Percentiles rank a stretch among this genome's conserved stretches.
Conservation (phyloP, 2,329 filamentous ascomycete species). For the Penicillium sp. region DNA sequence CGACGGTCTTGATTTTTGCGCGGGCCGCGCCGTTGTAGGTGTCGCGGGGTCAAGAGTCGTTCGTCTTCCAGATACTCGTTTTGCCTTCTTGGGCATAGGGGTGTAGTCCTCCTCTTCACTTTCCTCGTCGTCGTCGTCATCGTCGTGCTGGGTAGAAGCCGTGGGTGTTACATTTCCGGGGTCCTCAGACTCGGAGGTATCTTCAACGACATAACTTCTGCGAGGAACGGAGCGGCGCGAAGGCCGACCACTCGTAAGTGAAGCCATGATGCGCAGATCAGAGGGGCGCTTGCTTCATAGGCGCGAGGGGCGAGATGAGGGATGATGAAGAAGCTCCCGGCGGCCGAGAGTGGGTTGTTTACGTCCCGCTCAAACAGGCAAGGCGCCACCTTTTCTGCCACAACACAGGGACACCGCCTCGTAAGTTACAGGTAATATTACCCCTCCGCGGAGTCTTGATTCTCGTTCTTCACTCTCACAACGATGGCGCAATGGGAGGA, state of each 20-base stretch:
- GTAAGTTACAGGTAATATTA: slow-evolving; percentile 19
- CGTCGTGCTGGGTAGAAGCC: slow-evolving; percentile 43
- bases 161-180: slow-evolving; percentile 45
- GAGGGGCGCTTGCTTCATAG: slow-evolving; percentile 24
- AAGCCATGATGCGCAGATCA: slow-evolving; percentile 32
- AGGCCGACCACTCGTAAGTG: slow-evolving; percentile 46
- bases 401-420: slow-evolving; percentile 30
- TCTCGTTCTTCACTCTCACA: slow-evolving; percentile 5
- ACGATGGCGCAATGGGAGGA: slow-evolving; percentile 50
- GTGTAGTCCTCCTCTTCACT: slow-evolving; percentile 78
- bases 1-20: slow-evolving; percentile 40
- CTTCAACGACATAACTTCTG: slow-evolving; percentile 69
- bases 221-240: slow-evolving; percentile 58
- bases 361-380: slow-evolving; percentile 33
- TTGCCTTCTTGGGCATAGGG: slow-evolving; percentile 59
- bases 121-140: slow-evolving; percentile 55
- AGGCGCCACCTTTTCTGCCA: slow-evolving; percentile 32
- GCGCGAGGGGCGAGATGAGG: slow-evolving; percentile 17
- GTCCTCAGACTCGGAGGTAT: slow-evolving; percentile 67
- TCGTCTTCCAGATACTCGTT: slow-evolving; percentile 54
- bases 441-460: slow-evolving; percentile 9
- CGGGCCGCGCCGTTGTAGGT: slow-evolving; percentile 30
- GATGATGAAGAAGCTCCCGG: slow-evolving; percentile 7
- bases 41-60: slow-evolving; percentile 48
- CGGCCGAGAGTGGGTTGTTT: slow-evolving; percentile 36